A percentile compares a stretch with the other conserved stretches of the same genome.
Evolutionary conservation across 2,329 filamentous ascomycete species (phyloP).

Genomic region (Tolypocladium inflatum): DNA sequence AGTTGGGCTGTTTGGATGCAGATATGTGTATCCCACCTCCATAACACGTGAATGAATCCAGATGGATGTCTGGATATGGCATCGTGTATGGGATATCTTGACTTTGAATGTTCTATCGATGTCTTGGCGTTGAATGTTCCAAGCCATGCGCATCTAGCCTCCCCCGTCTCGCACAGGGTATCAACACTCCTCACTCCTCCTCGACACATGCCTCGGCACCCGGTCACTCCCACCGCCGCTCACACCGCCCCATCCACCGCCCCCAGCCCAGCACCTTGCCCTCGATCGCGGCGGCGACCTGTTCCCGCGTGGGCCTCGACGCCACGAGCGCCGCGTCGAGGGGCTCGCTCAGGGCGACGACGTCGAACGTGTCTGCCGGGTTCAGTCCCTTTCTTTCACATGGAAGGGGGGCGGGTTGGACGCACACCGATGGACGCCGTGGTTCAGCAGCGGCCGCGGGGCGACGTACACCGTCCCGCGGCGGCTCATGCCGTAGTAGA

Average conservation of each 20-base stretch:
- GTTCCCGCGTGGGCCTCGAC: not conserved
- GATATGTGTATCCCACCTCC: not conserved
- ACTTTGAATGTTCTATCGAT: too few relatives aligned
- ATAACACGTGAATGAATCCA: too few relatives aligned
- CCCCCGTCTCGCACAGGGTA: not conserved
- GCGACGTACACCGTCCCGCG: not conserved
- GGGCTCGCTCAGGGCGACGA: not conserved
- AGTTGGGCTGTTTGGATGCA: not conserved
- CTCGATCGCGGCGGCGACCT: not conserved
- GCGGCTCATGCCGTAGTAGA: not conserved
- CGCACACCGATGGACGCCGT: not conserved
- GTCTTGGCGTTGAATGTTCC: too few relatives aligned
- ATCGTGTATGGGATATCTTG: too few relatives aligned
- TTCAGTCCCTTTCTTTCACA: not conserved
- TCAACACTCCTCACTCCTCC: not conserved
- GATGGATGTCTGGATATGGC: not conserved
- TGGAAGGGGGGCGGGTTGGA: not conserved
- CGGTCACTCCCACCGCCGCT: not conserved
- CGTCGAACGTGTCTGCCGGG: not conserved
- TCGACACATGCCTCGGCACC: not conserved
- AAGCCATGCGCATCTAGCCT: not conserved
- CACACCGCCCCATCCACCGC: not conserved
- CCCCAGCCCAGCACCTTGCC: not conserved
- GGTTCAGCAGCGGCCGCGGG: not conserved
- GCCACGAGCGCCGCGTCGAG: not conserved